Percentiles rank a stretch among this genome's conserved stretches.
These are phyloP conservation scores for Trametes punicea DNA, from an alignment of 768 basidiomycete genomes.

Conservation along the genomic window DNA sequence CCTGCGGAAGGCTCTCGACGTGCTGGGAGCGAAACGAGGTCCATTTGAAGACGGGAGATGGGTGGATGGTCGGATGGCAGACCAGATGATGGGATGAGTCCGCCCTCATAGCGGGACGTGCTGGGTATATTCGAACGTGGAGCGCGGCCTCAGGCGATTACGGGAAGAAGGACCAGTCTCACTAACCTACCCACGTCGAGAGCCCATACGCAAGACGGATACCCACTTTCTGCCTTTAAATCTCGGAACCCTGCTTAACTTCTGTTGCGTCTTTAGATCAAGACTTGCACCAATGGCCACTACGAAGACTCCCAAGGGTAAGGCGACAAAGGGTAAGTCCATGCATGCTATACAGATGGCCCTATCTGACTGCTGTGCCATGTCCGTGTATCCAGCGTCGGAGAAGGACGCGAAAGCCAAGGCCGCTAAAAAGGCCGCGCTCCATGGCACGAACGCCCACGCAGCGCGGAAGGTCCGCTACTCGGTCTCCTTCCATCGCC, in stretches of 20 bases:
- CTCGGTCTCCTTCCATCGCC: constrained; percentile 92
- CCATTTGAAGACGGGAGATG: not conserved
- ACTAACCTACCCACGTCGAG: not conserved
- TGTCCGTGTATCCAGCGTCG: constrained; percentile 17
- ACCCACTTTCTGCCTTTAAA: not conserved
- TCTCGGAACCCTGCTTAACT: not conserved
- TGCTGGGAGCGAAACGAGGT: not conserved
- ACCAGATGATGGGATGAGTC: constrained; percentile 20
- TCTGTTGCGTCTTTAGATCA: constrained; percentile 8
- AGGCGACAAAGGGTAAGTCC: constrained; percentile 45
- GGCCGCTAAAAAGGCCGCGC: constrained; percentile 93
- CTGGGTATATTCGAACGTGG: not conserved
- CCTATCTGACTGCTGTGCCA: not conserved
- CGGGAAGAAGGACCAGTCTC: not conserved
- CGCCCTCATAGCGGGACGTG: not conserved
- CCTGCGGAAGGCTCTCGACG: constrained; percentile 6
- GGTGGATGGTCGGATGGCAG: constrained; percentile 22
- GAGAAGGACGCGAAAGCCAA: constrained; percentile 70
- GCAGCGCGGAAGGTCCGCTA: constrained; percentile 76
- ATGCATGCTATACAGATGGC: not conserved
- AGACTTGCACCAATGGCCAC: constrained; percentile 50
- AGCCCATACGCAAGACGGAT: not conserved
- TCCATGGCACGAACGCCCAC: constrained; percentile 80
- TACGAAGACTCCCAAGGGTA: constrained; percentile 66
- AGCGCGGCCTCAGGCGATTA: not conserved